A percentile compares a stretch with the other conserved stretches of the same genome.
phyloP scores from a whole-genome alignment of 164 flowering plant species.

The Santalum album region DNA sequence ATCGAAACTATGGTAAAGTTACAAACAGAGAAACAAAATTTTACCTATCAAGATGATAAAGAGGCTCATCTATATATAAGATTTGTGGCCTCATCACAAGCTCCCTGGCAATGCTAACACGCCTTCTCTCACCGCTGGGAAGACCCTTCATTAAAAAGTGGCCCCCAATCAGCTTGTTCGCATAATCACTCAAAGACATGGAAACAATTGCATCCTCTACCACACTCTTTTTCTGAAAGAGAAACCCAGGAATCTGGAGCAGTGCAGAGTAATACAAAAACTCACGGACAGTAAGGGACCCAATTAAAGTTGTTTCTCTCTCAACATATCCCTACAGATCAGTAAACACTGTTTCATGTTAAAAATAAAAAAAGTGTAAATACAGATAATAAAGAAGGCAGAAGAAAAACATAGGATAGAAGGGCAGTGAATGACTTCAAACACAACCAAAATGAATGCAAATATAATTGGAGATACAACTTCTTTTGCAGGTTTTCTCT shows the following conservation, averaged over 20 bases:
- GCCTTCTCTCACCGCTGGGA: constrained; percentile 86
- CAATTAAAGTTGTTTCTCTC: constrained; percentile 73
- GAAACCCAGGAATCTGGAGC: constrained; percentile 91
- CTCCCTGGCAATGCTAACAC: constrained; percentile 91
- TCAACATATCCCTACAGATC: constrained; percentile 78
- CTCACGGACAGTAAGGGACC: constrained; percentile 91
- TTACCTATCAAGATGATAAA: constrained; percentile 97
- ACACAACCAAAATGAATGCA: too few species aligned
- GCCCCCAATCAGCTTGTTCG: constrained; percentile 91
- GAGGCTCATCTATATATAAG: constrained; percentile 94
- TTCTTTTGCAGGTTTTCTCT: too few species aligned
- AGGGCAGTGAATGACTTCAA: too few species aligned
- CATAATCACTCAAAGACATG: constrained; percentile 87
- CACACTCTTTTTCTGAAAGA: constrained; percentile 65
- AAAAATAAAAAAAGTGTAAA: too few species aligned
- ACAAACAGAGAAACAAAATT: neutral
- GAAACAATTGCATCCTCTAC: constrained; percentile 95
- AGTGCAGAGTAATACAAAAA: constrained; percentile 85
- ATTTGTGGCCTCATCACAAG: constrained; percentile 93
- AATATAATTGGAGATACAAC: too few species aligned
- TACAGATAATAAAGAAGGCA: too few species aligned
- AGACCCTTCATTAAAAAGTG: constrained; percentile 93
- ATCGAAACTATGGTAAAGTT: neutral
- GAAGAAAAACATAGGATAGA: too few species aligned
- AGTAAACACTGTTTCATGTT: neutral